phyloP scores from a whole-genome alignment of 2,329 filamentous ascomycete genomes.

The Exophiala phaeomuriformis region DNA sequence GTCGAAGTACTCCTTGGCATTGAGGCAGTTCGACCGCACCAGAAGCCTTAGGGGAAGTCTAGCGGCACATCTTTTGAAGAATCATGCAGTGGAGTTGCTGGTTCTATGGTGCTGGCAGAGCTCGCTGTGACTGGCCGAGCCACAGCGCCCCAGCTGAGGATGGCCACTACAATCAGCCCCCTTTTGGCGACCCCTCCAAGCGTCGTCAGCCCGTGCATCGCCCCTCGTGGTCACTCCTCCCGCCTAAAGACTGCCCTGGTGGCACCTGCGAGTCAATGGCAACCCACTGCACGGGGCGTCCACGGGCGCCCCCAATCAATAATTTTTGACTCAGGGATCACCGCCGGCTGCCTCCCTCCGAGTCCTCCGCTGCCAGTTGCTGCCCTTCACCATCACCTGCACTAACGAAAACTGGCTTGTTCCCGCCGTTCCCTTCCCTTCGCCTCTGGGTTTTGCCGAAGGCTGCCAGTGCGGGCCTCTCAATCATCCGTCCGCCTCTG shows the following conservation, averaged over 20 bases:
- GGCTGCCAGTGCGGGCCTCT: neutral
- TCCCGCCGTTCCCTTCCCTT: neutral
- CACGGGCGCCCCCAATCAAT: too few species aligned
- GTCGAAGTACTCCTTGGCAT: too few species aligned
- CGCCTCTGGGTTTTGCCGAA: constrained; percentile 6
- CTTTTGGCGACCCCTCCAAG: neutral
- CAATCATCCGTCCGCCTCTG: neutral
- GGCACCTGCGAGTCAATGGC: constrained; percentile 2
- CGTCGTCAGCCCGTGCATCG: neutral
- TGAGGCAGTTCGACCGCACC: neutral
- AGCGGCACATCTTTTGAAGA: too few species aligned
- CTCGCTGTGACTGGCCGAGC: too few species aligned
- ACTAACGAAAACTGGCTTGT: neutral
- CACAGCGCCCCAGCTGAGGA: too few species aligned
- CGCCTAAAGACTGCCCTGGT: neutral
- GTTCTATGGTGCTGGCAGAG: too few species aligned
- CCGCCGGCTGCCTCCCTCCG: too few species aligned
- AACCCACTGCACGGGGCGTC: constrained; percentile 3
- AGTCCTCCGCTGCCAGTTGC: too few species aligned
- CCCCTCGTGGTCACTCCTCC: neutral
- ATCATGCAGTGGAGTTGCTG: too few species aligned
- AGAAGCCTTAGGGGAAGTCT: neutral
- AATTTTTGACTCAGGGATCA: too few species aligned
- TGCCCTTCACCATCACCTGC: neutral
- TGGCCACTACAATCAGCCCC: neutral